Evolutionary conservation across 2,329 filamentous ascomycete species (phyloP).

Genomic region (Calonectria fujianensis): DNA sequence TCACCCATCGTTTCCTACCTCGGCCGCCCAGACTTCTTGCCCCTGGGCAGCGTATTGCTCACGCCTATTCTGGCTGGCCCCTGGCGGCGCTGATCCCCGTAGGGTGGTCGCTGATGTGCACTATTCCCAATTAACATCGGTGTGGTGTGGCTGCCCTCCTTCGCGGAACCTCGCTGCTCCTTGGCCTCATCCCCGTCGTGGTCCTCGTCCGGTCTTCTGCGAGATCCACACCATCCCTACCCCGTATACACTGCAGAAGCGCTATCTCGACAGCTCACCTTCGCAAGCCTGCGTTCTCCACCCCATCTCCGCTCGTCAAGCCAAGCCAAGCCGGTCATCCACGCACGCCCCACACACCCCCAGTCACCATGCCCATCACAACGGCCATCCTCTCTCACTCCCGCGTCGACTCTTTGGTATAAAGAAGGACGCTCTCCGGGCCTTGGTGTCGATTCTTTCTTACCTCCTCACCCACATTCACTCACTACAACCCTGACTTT

Average conservation of each 20-base stretch:
- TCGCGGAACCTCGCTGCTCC: conserved; percentile 23
- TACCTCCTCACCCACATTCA: conserved; percentile 66
- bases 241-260: conserved; percentile 32
- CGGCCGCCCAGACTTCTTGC: conserved; percentile 27
- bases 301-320: conserved; percentile 37
- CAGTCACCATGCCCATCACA: conserved; percentile 46
- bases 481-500: conserved; percentile 53
- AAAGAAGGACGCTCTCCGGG: conserved; percentile 67
- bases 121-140: conserved; percentile 44
- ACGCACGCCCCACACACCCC: conserved; percentile 38
- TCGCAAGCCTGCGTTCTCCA: conserved; percentile 38
- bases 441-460: conserved; percentile 58
- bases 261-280: conserved; percentile 38
- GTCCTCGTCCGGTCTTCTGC: conserved; percentile 21
- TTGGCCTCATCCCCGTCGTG: conserved; percentile 6
- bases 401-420: conserved; percentile 62
- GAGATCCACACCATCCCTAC: conserved; percentile 23
- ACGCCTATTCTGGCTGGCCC: conserved; percentile 20
- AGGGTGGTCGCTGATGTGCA: conserved; percentile 45
- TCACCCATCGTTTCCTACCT: conserved; percentile 29
- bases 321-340: conserved; percentile 32
- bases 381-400: conserved; percentile 44
- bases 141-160: conserved; percentile 45
- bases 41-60: conserved; percentile 20
- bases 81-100: conserved; percentile 36